Conservation (phyloP, 1,284 basidiomycete genomes). For the Ceratobasidium sp. region DNA sequence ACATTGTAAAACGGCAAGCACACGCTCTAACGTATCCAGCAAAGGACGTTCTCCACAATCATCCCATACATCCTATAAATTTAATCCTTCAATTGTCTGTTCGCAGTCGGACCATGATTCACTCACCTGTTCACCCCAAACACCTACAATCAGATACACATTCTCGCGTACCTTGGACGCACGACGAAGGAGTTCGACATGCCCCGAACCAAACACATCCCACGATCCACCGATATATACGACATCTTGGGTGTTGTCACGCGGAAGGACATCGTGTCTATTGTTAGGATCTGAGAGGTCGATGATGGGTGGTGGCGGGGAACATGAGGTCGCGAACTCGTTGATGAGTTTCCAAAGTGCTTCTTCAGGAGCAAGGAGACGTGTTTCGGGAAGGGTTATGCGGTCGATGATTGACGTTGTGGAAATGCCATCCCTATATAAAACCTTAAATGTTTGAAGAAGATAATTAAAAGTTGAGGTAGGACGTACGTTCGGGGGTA, state of each 20-base stretch:
- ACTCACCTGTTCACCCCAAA: conserved; percentile 47
- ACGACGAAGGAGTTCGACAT: conserved; percentile 46
- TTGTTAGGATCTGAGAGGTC: conserved; percentile 40
- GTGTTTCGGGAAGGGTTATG: conserved; percentile 42
- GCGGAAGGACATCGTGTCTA: conserved; percentile 22
- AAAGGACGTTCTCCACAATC: conserved; percentile 44
- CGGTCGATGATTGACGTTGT: conserved; percentile 48
- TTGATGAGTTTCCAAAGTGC: conserved; percentile 43
- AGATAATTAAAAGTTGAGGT: not conserved
- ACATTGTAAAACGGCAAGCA: conserved; percentile 47
- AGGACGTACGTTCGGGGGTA: conserved; percentile 45
- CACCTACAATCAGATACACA: conserved; percentile 45
- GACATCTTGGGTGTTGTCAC: conserved; percentile 36
- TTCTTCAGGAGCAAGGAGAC: conserved; percentile 25
- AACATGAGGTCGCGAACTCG: conserved; percentile 38
- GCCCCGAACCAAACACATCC: conserved; percentile 48
- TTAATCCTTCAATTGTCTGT: not conserved
- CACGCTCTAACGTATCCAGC: conserved; percentile 45
- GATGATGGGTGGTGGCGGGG: conserved; percentile 34
- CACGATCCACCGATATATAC: conserved; percentile 47
- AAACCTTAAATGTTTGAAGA: not conserved
- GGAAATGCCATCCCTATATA: conserved; percentile 47
- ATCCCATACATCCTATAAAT: conserved; percentile 42
- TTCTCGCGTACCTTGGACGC: conserved; percentile 30
- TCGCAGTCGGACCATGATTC: not conserved